Base-by-base conservation (phyloP, 2,329 filamentous ascomycete genomes). In the Xylaria sp. region DNA sequence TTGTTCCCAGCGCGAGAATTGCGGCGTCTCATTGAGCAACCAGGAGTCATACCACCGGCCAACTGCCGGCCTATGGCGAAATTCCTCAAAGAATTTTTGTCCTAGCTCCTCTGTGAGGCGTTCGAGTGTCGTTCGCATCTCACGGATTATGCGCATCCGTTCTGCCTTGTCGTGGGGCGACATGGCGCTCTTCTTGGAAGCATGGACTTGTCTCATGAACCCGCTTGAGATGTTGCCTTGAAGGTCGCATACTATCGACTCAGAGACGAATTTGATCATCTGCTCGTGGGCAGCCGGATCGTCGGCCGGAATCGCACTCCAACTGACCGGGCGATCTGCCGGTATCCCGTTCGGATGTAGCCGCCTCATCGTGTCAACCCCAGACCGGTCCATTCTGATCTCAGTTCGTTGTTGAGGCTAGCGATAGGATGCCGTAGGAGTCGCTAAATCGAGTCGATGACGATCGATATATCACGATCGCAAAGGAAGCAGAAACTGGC, bases 21-120 rank as follows among this genome's bases (percentile, higher is more conserved):
- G 65, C 19, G 70, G 70, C 6, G 70, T 62, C 36, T 70, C 68
- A 56, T 70, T 68, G 36, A 64, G 61, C 24, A 71, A 42, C 70
- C 70, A 71, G 21, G 70, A 70, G 48, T 71, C 70, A 21, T 71
- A 71, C 70, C 70, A 71, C 12, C 70, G 68, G n/a, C 70, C 70
- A 64, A 71, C 70, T n/a, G 62, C 36, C 39, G 70, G 70, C 27
- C 70, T 62, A n/a, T 68, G 39, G 39, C 68, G 65, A 50, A 68
- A 71, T 42, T 71, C 68, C 21, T 71, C 68, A 19, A 70, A 71
- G 42, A 71, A 71, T 32, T 70, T 70, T 62, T 71, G 68, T 2
- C 70, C 70, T 36, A 71, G 30, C 42, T 71, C 70, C 53, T 71
- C 70, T 14, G 70, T 71, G 55, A 71, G 65, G 9, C 70, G 70